Base-by-base conservation (phyloP, 225 moss, liverwort and hornwort species). In the Sphagnum tenellum region DNA sequence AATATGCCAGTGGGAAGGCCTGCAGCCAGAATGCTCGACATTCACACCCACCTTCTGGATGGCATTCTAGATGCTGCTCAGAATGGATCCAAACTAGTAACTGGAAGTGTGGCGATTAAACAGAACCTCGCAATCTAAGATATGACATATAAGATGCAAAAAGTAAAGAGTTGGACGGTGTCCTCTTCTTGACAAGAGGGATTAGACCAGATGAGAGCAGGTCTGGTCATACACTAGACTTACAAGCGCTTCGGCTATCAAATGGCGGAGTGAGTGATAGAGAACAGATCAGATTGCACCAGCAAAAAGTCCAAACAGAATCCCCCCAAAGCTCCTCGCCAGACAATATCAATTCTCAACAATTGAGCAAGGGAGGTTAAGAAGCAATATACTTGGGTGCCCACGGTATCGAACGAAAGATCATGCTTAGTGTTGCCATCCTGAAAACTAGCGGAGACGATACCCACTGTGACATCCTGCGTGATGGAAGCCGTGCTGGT, bases 401-500 rank as follows among this genome's bases (percentile, higher is more conserved):
- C 84, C 1, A 72, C 80, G 44, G 84, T 78, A 53, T 76, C 81
- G 64, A 90, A 94, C 5, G 92, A 81, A 48, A 84, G 12, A 11
- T 52, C 78, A 44, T 84, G 73, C 29, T 78, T 74, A 7, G 81
- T 78, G 7, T 67, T 84, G n/a, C 84, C 84, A 50, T 84, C 84
- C 69, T 74, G 81, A 3, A 84, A 76, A 54, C 56, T 75, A 8
- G 79, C 82, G 68, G 80, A 84, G 10, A 88, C 72, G 54, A 86
- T 62, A n/a, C 94, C 94, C 7, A 85, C 69, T 4, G 86, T 84
- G 12, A 71, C 56, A 13, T 81, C 94, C 52, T 79, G 76, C 46
- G 84, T 70, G 66, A 94, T 78, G 68, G 88, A 84, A 1, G 94
- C 88, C 2, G 82, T 86, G 45, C 82, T 88, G 44, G 88, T 81